These are phyloP conservation scores for Psilocybe subaeruginosa DNA, from an alignment of 768 basidiomycete species.

Conservation along the genomic window DNA sequence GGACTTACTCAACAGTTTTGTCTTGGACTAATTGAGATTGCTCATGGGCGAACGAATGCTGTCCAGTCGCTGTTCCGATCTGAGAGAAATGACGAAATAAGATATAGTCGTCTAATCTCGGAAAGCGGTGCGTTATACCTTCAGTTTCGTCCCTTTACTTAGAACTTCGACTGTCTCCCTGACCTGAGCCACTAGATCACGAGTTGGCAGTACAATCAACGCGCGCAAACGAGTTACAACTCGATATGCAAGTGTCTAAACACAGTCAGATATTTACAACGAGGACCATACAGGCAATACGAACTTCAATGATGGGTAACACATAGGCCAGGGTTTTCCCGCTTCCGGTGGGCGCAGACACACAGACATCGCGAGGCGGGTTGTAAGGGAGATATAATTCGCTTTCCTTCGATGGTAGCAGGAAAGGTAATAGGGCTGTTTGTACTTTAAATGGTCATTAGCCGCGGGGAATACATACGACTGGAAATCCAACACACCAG, in stretches of 20 bases:
- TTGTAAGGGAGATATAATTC: conserved; percentile 68
- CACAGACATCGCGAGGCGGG: conserved; percentile 81
- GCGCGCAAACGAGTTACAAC: conserved; percentile 86
- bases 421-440: conserved; percentile 81
- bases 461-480: conserved; percentile 1
- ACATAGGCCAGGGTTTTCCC: conserved; percentile 98
- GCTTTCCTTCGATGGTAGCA: conserved; percentile 53
- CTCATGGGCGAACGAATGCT: conserved; percentile 93
- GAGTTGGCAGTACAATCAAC: conserved; percentile 88
- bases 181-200: conserved; percentile 92
- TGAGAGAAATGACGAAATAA: conserved; percentile 24
- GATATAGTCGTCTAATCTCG: neutral
- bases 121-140: conserved; percentile 47
- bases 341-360: conserved; percentile 96
- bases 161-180: conserved; percentile 89
- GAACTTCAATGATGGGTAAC: conserved; percentile 87
- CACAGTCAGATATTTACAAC: neutral
- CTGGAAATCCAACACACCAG: conserved; percentile 54
- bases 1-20: conserved; percentile 49
- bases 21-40: conserved; percentile 80
- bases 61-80: conserved; percentile 87
- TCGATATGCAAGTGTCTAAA: conserved; percentile 71
- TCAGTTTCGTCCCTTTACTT: conserved; percentile 83
- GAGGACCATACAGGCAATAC: neutral
- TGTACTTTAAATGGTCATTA: conserved; percentile 62